A percentile compares a stretch with the other conserved stretches of the same genome.
phyloP scores from a whole-genome alignment of 2,329 filamentous ascomycete species.

The Neospermospora avenae region DNA sequence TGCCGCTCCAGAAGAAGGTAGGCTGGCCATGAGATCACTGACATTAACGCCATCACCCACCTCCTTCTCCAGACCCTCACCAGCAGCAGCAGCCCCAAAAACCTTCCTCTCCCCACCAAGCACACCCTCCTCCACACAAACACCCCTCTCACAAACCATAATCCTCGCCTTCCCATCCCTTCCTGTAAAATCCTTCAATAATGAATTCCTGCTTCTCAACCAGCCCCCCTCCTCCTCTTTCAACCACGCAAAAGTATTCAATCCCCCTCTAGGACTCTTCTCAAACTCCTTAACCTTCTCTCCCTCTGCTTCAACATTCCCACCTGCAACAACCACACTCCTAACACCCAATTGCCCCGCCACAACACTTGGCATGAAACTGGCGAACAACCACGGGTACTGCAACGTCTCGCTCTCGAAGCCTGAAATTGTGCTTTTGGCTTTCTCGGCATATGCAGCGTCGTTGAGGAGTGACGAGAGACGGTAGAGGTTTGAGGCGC shows the following conservation, averaged over 20 bases:
- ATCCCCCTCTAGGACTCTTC: constrained; percentile 29
- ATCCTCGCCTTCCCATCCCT: constrained; percentile 39
- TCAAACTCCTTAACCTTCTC: constrained; percentile 34
- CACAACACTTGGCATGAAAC: constrained; percentile 73
- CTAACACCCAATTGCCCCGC: constrained; percentile 65
- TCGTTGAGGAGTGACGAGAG: constrained; percentile 69
- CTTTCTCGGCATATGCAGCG: constrained; percentile 58
- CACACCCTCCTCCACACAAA: constrained; percentile 41
- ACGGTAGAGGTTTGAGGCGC: constrained; percentile 83
- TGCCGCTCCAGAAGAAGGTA: neutral
- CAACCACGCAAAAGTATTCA: constrained; percentile 27
- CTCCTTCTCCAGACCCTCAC: neutral
- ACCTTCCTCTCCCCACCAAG: neutral
- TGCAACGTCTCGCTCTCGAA: constrained; percentile 92
- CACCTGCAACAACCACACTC: constrained; percentile 47
- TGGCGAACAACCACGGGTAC: constrained; percentile 88
- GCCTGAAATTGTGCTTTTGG: constrained; percentile 71
- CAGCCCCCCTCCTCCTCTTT: constrained; percentile 36
- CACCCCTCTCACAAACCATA: constrained; percentile 45
- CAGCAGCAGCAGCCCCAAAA: neutral
- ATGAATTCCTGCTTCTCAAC: constrained; percentile 47
- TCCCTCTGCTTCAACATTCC: constrained; percentile 25
- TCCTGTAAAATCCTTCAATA: constrained; percentile 37
- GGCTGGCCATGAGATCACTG: neutral
- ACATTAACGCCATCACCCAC: neutral